Percentiles rank a stretch among this genome's conserved stretches.
Evolutionary conservation across 129 eudicot species (phyloP).

Genomic region (Mikania micrantha): DNA sequence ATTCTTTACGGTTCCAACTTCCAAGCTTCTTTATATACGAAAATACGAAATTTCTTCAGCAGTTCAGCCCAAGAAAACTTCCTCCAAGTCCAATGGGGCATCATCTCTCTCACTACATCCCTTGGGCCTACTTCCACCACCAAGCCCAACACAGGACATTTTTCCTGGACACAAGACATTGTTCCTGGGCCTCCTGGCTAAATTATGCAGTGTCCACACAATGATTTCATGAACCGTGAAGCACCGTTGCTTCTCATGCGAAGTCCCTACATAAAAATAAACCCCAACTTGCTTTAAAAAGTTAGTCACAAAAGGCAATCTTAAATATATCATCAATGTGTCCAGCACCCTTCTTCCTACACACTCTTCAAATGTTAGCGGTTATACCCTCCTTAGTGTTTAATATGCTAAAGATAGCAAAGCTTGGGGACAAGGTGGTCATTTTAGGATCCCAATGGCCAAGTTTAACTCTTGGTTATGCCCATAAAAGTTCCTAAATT

Average conservation of each 20-base stretch:
- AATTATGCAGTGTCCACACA: conserved; percentile 36
- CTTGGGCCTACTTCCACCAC: conserved; percentile 56
- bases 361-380: not conserved
- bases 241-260: conserved; percentile 11
- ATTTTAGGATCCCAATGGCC: conserved; percentile 31
- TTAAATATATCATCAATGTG: conserved; percentile 48
- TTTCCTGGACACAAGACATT: conserved; percentile 38
- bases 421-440: conserved; percentile 41
- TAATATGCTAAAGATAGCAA: conserved; percentile 65
- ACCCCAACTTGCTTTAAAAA: conserved; percentile 52
- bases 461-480: conserved; percentile 32
- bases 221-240: not conserved
- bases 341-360: conserved; percentile 12
- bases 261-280: conserved; percentile 53
- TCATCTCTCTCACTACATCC: conserved; percentile 47
- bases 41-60: no score
- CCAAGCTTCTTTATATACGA: no score
- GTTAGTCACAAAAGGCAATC: conserved; percentile 58
- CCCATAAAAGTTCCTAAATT: conserved; percentile 69
- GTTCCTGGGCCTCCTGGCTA: conserved; percentile 44
- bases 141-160: conserved; percentile 40
- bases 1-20: no score
- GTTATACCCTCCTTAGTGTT: conserved; percentile 41
- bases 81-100: conserved; percentile 65
- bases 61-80: no score